These are phyloP conservation scores for Silybum marianum DNA, from an alignment of 129 eudicot genomes.

Conservation along the genomic window DNA sequence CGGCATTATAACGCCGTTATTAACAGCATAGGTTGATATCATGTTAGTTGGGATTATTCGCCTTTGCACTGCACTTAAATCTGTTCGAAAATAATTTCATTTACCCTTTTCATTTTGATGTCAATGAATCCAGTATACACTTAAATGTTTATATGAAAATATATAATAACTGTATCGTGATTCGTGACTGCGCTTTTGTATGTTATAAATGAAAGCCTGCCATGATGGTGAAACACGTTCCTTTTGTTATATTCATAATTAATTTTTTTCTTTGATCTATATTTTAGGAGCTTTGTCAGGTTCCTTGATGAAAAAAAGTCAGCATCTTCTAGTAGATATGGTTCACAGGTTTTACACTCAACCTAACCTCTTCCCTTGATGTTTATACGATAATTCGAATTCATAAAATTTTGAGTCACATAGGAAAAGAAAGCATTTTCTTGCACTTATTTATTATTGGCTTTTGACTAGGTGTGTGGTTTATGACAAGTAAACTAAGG, in stretches of 20 bases:
- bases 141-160: not conserved
- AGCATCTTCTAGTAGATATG: constrained; percentile 64
- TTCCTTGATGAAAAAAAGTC: constrained; percentile 77
- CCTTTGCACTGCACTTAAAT: not conserved
- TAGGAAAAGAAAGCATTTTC: constrained; percentile 9
- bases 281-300: constrained; percentile 81
- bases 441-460: constrained; percentile 6
- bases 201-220: not conserved
- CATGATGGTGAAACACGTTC: not conserved
- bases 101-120: not conserved
- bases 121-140: not conserved
- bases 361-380: constrained; percentile 19
- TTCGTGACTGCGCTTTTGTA: not conserved
- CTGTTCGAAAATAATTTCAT: not conserved
- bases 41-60: constrained; percentile 1
- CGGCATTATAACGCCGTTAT: too few relatives aligned
- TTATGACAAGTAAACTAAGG: not conserved
- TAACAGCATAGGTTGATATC: not conserved
- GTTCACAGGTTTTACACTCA: constrained; percentile 74
- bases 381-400: constrained; percentile 8
- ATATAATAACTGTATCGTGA: constrained; percentile 5
- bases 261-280: constrained; percentile 11
- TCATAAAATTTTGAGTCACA: not conserved
- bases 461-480: constrained; percentile 1
- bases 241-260: not conserved